A percentile compares a stretch with the other conserved stretches of the same genome.
Conservation (phyloP, 768 basidiomycete species). For the Lactarius sanguifluus region DNA sequence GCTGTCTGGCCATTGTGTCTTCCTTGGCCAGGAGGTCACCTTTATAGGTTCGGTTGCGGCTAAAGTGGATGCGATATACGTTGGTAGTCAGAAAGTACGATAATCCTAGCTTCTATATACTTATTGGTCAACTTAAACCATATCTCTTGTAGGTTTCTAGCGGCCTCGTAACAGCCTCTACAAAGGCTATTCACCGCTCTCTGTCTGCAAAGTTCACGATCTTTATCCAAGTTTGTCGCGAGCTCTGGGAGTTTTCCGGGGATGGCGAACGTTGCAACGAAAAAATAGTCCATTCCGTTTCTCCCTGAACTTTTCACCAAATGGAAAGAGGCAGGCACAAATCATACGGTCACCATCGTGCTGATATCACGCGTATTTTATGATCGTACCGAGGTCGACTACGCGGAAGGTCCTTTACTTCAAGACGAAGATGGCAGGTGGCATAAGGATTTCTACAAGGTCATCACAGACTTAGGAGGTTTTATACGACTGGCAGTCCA, state of each 20-base stretch:
- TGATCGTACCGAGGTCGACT: constrained; percentile 73
- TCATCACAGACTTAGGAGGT: constrained; percentile 92
- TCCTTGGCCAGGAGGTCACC: constrained; percentile 78
- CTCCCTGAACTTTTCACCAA: constrained; percentile 83
- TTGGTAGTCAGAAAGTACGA: constrained; percentile 62
- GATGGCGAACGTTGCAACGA: constrained; percentile 96
- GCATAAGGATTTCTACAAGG: constrained; percentile 97
- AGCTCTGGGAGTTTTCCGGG: constrained; percentile 95
- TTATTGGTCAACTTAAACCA: constrained; percentile 8
- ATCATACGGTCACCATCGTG: constrained; percentile 92
- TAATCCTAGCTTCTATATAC: neutral
- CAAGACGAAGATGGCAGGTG: constrained; percentile 71
- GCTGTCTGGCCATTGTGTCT: constrained; percentile 77
- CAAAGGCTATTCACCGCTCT: constrained; percentile 86
- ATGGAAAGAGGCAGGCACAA: constrained; percentile 83
- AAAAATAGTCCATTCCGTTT: constrained; percentile 97
- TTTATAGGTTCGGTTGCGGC: constrained; percentile 84
- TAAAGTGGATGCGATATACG: constrained; percentile 77
- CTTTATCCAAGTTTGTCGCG: constrained; percentile 94
- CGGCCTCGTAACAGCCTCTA: constrained; percentile 75
- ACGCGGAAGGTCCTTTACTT: constrained; percentile 79
- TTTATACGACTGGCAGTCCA: constrained; percentile 83
- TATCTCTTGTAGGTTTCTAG: constrained; percentile 60
- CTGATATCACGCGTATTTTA: constrained; percentile 92
- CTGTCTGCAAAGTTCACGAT: constrained; percentile 90